Evolutionary conservation across 768 basidiomycete species (phyloP), one percentile per base, ranked within the genome.

Genomic region (Leccinum uliginosum): DNA sequence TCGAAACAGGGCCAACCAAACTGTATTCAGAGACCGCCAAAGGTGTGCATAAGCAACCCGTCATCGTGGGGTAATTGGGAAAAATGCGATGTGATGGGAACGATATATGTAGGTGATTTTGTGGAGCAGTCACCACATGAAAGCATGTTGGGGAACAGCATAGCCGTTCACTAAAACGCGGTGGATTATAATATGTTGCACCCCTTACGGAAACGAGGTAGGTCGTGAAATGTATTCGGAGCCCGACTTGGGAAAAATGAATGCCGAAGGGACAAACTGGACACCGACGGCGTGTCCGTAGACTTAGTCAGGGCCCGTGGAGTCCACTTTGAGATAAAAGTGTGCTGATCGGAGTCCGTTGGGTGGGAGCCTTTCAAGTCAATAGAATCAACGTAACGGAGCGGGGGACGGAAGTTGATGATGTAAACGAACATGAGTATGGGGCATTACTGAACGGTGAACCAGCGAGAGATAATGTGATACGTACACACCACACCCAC

Each of bases 341-440:
- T 49, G 24, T 51, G 38, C 54, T 45, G 47, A 55, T 45, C 50
- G 52, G 51, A 54, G 49, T 51, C 24, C 48, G 38, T 45, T 51
- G 49, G 59, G 51, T 43, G 40, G 40, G 40, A 43, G 19, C 19
- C 19, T 19, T 43, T 6, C 40, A 43, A 43, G 40, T 46, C 50
- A 47, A 35, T 53, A 47, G 55, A 48, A 55, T 23, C 15, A 46
- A 23, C 24, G 23, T 21, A 46, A 46, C 12, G n/a, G 45, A 46
- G 45, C 24, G 34, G 32, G 59, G 58, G 24, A 29, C 56, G 55
- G 21, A 24, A 49, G 35, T 29, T 23, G 6, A 50, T 68, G 68
- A 66, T 64, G 68, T 69, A 70, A 69, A 62, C 43, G 50, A 53
- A 61, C 68, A 66, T 59, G 66, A 64, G 50, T 53, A 29, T 59